phyloP scores from a whole-genome alignment of 208 protist species.

The Phytomonas francai region DNA sequence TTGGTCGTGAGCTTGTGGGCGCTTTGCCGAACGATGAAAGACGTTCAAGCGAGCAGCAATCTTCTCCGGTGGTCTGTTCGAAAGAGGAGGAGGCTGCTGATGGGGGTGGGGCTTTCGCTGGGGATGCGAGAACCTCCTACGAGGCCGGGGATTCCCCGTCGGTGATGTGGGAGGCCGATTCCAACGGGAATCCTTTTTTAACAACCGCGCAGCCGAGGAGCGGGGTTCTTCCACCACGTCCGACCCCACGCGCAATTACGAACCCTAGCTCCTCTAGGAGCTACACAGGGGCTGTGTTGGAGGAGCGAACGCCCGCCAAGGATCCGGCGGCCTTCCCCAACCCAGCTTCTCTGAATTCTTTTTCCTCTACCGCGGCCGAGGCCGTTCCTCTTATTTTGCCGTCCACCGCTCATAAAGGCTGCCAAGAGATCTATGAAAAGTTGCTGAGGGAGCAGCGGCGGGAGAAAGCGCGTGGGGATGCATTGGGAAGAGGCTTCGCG shows the following conservation, averaged over 20 bases:
- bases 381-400: neutral
- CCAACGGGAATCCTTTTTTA: neutral
- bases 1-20: too few species aligned
- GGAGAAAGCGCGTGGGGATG: neutral
- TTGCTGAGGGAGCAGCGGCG: neutral
- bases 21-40: too few species aligned
- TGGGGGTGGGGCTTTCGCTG: neutral
- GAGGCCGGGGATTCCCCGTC: neutral
- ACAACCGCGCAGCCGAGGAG: neutral
- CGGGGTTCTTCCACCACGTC: neutral
- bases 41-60: too few species aligned
- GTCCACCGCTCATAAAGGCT: neutral
- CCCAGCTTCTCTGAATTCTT: neutral
- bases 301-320: neutral
- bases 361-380: neutral
- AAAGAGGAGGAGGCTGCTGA: too few species aligned
- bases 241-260: neutral
- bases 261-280: neutral
- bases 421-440: neutral
- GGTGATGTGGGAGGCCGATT: neutral
- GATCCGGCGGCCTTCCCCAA: neutral
- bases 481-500: constrained; percentile 43
- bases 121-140: neutral
- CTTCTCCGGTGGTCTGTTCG: too few species aligned
- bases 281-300: neutral